Evolutionary conservation across 345 rosid genomes (phyloP), one percentile per base, ranked within the genome.

Genomic region (Aethionema arabicum): DNA sequence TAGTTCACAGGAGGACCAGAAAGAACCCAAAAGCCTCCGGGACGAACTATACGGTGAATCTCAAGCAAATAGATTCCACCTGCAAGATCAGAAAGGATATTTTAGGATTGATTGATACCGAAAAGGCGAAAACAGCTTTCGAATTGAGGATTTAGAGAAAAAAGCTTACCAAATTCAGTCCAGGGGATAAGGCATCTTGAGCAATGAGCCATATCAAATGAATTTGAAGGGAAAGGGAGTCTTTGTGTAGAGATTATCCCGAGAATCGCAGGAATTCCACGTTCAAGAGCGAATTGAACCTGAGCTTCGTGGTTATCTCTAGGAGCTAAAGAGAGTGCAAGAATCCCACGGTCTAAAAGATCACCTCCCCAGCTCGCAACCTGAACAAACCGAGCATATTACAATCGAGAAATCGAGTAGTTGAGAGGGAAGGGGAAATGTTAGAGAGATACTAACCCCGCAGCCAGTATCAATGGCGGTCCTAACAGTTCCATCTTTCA

Each of bases 281-380:
- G 96, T 77, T 93, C 99, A 65, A 93, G 64, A 10, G 99, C 99
- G 59, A 93, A 93, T 65, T 90, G 99, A 50, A 93, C 99, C 65
- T 90, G 99, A 72, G 99, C 99, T 77, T 93, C 99, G 69, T 93
- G 99, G 76, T 93, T 93, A 66, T 93, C 99, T 78, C 99, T 84
- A 13, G 99, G 99, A 9, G 99, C 99, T 32, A 93, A 97, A 59
- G 99, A 93, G 52, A 93, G 78, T n/a, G 99, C 78, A 13, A 93
- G 76, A 54, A 90, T 86, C 39, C 92, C 89, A 32, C 86, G 96
- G 66, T 93, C 96, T 42, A 93, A 76, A 38, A 93, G 80, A 83
- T 93, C 97, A 3, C 99, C 99, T 72, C 99, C 99, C 99, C 99
- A 93, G 75, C 99, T 93, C 5, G 99, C 99, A 70, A 93, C 99